Percentiles rank a stretch among this genome's conserved stretches.
Evolutionary conservation across 2,329 filamentous ascomycete genomes (phyloP).

Genomic region (Dothideomycetidae sp.): DNA sequence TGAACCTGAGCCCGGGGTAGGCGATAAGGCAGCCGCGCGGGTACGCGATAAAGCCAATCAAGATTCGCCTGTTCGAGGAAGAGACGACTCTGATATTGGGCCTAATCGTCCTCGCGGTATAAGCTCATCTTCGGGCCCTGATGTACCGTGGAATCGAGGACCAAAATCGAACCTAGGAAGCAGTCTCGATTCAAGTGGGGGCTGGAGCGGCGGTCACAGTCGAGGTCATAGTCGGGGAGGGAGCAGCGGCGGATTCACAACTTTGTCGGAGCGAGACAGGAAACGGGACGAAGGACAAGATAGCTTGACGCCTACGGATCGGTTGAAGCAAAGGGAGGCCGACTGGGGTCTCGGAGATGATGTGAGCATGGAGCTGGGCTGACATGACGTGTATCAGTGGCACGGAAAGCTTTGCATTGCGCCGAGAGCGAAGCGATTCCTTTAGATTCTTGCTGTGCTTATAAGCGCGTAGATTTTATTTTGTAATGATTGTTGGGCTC

Average conservation of each 20-base stretch:
- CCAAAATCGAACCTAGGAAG: conserved; percentile 6
- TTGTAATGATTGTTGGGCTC: no score
- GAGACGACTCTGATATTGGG: conserved; percentile 16
- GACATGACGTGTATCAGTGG: no score
- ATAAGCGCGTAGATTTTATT: no score
- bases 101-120: conserved; percentile 20
- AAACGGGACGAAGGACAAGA: conserved; percentile 6
- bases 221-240: not conserved
- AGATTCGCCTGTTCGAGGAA: conserved; percentile 7
- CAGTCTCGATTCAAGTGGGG: conserved; percentile 13
- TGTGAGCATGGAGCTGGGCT: conserved; percentile 15
- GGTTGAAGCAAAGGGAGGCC: conserved; percentile 11
- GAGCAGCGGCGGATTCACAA: not conserved
- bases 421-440: no score
- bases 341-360: conserved; percentile 14
- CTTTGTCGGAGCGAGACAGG: conserved; percentile 1
- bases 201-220: conserved; percentile 22
- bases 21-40: not conserved
- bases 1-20: not conserved
- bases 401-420: no score
- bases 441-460: no score
- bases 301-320: conserved; percentile 9
- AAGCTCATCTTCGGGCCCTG: conserved; percentile 22
- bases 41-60: conserved; percentile 4
- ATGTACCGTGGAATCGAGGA: conserved; percentile 10